Conservation (phyloP, 1,284 basidiomycete genomes). For the Cyathus olla region DNA sequence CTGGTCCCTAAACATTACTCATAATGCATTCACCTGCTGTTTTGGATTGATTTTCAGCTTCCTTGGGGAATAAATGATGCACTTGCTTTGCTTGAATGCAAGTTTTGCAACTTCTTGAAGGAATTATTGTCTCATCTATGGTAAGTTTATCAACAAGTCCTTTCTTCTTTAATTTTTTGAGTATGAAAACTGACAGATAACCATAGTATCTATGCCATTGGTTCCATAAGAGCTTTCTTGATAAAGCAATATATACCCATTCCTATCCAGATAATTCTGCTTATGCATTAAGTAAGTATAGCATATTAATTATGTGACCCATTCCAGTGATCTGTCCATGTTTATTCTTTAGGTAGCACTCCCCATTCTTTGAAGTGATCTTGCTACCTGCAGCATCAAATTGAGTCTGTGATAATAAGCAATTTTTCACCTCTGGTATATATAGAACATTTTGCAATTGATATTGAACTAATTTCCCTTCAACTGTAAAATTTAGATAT, state of each 20-base stretch:
- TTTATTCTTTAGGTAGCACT: conserved; percentile 14
- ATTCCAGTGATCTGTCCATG: conserved; percentile 11
- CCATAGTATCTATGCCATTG: conserved; percentile 26
- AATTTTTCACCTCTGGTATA: conserved; percentile 23
- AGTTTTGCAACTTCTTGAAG: conserved; percentile 15
- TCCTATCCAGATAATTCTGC: conserved; percentile 14
- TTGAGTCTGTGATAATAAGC: conserved; percentile 23
- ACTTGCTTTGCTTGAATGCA: conserved; percentile 16
- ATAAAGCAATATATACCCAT: conserved; percentile 10
- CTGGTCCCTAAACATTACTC: conserved; percentile 22
- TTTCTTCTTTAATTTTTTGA: conserved; percentile 14
- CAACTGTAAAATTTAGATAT: conserved; percentile 17
- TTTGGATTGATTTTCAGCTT: conserved; percentile 6
- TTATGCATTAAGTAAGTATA: conserved; percentile 22
- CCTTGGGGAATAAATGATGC: conserved; percentile 8
- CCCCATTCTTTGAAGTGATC: conserved; percentile 14
- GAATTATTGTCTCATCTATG: conserved; percentile 24
- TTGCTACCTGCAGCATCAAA: conserved; percentile 2
- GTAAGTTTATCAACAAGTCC: conserved; percentile 20
- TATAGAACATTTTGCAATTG: conserved; percentile 23
- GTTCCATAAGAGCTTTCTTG: conserved; percentile 19
- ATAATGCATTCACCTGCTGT: conserved; percentile 9
- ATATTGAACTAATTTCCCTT: conserved; percentile 17
- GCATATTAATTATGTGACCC: conserved; percentile 9
- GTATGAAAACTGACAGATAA: conserved; percentile 18